These are phyloP conservation scores for Leccinum broughii DNA, from an alignment of 768 basidiomycete species.

Conservation along the genomic window DNA sequence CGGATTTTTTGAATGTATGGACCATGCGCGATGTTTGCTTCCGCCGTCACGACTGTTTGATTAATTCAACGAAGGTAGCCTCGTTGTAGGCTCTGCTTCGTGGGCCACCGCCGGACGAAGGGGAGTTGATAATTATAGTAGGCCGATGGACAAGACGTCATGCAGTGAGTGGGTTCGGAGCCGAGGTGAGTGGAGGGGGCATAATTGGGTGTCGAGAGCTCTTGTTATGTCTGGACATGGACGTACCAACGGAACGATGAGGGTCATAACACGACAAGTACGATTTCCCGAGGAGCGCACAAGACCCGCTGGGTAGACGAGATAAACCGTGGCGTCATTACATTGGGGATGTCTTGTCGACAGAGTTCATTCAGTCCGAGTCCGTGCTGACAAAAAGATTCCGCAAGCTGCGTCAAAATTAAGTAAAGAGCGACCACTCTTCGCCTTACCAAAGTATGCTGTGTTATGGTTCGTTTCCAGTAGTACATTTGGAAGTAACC, in stretches of 20 bases:
- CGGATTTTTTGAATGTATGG: background rate
- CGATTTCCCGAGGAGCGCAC: background rate
- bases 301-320: background rate
- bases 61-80: slow-evolving; percentile 10
- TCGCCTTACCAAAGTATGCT: background rate
- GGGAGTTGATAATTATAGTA: background rate
- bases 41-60: slow-evolving; percentile 1
- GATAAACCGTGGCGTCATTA: background rate
- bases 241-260: background rate
- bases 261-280: background rate
- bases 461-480: background rate
- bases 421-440: background rate
- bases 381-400: too few relatives aligned
- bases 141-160: slow-evolving; percentile 9
- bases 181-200: background rate
- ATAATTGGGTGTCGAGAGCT: background rate
- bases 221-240: slow-evolving; percentile 4
- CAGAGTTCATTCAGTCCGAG: background rate
- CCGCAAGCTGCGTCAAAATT: background rate
- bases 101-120: background rate
- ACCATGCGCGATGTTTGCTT: slow-evolving; percentile 3
- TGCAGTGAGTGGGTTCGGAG: background rate
- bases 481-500: background rate
- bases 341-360: background rate
- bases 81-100: background rate